Conservation (phyloP, 805 yeast genomes). For the Wickerhamia fluorescens region DNA sequence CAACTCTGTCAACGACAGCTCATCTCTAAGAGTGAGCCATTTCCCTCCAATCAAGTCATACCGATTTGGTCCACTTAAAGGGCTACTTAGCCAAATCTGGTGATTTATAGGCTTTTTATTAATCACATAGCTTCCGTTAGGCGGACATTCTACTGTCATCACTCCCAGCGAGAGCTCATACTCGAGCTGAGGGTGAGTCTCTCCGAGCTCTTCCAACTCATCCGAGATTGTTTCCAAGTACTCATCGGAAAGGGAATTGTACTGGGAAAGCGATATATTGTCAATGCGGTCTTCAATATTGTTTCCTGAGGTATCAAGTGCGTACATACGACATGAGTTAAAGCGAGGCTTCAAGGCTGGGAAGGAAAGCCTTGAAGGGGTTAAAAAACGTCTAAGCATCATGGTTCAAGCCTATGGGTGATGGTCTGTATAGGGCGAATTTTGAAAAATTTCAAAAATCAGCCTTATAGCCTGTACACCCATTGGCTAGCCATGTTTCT, state of each 20-base stretch:
- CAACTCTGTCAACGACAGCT: constrained; percentile 26
- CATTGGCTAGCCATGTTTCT: constrained; percentile 36
- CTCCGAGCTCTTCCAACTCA: constrained; percentile 62
- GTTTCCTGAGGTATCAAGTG: constrained; percentile 45
- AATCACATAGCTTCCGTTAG: constrained; percentile 79
- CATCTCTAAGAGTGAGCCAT: constrained; percentile 79
- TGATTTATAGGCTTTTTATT: constrained; percentile 97
- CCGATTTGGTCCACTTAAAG: constrained; percentile 84
- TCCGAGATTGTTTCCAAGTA: constrained; percentile 66
- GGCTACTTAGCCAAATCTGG: constrained; percentile 94
- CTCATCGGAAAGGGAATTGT: constrained; percentile 56
- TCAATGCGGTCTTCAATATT: constrained; percentile 47
- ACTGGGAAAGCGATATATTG: constrained; percentile 42
- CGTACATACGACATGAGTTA: constrained; percentile 10
- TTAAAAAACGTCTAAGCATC: not conserved
- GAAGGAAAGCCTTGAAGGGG: no score
- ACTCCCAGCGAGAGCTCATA: constrained; percentile 85
- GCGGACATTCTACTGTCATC: constrained; percentile 62
- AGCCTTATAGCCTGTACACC: no score
- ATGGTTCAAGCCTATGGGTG: not conserved
- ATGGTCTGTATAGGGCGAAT: no score
- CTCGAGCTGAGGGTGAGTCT: constrained; percentile 56
- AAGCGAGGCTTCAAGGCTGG: no score
- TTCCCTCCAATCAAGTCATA: constrained; percentile 60
- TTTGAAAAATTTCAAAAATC: no score